These are phyloP conservation scores for Ajuga reptans DNA, from an alignment of 305 asterid genomes.

Conservation along the genomic window DNA sequence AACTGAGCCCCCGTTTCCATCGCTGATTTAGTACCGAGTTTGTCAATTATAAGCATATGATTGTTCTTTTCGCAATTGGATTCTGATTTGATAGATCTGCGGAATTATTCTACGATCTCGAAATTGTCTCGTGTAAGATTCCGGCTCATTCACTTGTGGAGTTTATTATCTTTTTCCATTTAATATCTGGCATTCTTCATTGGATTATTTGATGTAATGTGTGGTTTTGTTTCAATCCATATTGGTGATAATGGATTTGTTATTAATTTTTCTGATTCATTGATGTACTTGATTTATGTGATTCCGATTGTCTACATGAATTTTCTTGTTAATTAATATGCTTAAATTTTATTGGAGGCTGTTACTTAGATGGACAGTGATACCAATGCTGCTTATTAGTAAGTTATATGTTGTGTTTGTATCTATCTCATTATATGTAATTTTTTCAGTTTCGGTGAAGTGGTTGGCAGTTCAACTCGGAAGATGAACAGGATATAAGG, in stretches of 20 bases:
- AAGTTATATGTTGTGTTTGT: neutral
- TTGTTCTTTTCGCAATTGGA: neutral
- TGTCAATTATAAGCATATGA: neutral
- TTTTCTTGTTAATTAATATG: neutral
- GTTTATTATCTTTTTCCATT: neutral
- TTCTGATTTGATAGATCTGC: slow-evolving; percentile 28
- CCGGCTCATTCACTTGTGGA: slow-evolving; percentile 12
- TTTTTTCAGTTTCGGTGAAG: slow-evolving; percentile 22
- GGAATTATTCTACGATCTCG: slow-evolving; percentile 20
- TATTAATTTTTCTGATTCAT: neutral
- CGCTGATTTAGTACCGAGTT: neutral
- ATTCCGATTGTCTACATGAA: slow-evolving; percentile 7
- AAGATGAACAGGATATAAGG: slow-evolving; percentile 5
- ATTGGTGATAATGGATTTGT: neutral
- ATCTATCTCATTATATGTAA: neutral
- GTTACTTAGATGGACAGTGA: neutral
- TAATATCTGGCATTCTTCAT: neutral
- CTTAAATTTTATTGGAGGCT: neutral
- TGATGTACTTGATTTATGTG: slow-evolving; percentile 2
- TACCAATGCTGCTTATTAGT: slow-evolving; percentile 17
- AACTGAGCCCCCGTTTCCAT: slow-evolving; percentile 27
- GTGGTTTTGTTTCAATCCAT: neutral
- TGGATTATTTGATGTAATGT: neutral
- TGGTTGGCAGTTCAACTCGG: slow-evolving; percentile 1
- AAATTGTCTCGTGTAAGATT: slow-evolving; percentile 16